Evolutionary conservation across 306 rosid species (phyloP).

Genomic region (Sicyos baderoa): DNA sequence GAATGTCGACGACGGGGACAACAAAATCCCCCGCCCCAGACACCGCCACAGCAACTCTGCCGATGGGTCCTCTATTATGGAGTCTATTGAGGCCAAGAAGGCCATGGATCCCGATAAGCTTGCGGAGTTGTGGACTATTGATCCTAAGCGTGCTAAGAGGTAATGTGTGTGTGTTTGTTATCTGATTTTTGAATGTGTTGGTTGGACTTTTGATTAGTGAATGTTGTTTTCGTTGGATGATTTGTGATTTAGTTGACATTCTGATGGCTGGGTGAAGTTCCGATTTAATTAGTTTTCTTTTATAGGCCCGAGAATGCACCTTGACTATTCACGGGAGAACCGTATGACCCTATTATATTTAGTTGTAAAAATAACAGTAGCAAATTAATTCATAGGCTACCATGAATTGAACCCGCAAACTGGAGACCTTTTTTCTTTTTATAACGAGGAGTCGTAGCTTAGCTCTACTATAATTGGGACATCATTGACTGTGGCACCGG

Average conservation of each 20-base stretch:
- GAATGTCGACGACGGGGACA: conserved; percentile 18
- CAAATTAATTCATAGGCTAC: too few species aligned
- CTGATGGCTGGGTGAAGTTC: not conserved
- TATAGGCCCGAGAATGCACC: too few species aligned
- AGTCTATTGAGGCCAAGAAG: conserved; percentile 80
- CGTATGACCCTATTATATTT: too few species aligned
- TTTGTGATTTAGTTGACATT: not conserved
- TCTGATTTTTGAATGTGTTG: not conserved
- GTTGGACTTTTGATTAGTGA: not conserved
- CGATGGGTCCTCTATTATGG: conserved; percentile 42
- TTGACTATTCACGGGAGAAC: too few species aligned
- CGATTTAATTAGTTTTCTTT: too few species aligned
- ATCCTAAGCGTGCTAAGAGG: conserved; percentile 98
- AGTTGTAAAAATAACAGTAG: too few species aligned
- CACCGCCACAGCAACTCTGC: conserved; percentile 76
- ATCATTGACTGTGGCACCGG: too few species aligned
- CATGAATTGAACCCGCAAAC: too few species aligned
- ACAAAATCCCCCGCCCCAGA: conserved; percentile 33
- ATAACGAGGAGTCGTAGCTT: too few species aligned
- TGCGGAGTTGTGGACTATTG: conserved; percentile 82
- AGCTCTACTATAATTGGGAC: too few species aligned
- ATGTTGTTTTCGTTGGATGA: not conserved
- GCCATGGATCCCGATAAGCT: conserved; percentile 96
- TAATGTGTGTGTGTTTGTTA: not conserved
- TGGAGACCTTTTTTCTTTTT: too few species aligned